Evolutionary conservation across 257 asterid genomes (phyloP).

Genomic region (Fraxinus anomala): DNA sequence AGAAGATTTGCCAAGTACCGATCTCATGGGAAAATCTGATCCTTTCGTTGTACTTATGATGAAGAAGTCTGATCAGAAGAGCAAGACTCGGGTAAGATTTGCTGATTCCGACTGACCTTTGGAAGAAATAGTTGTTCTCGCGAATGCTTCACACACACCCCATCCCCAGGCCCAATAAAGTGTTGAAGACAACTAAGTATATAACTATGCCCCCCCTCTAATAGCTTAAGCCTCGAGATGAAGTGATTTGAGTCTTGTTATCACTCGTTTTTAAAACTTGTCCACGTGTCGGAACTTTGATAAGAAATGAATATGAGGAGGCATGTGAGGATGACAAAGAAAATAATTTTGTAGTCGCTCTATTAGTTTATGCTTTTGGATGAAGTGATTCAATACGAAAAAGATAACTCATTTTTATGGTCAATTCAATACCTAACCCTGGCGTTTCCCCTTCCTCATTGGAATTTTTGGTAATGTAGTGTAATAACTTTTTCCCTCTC

Average conservation of each 20-base stretch:
- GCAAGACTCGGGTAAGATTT: no score
- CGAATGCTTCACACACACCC: not conserved
- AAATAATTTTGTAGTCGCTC: not conserved
- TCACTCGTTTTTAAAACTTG: not conserved
- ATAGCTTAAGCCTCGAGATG: not conserved
- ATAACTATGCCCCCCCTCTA: not conserved
- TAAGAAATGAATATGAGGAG: not conserved
- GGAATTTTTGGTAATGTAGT: not conserved
- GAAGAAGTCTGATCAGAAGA: conserved; percentile 21
- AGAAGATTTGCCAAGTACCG: conserved; percentile 80
- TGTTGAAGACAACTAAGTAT: not conserved
- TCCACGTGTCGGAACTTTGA: not conserved
- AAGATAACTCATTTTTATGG: not conserved
- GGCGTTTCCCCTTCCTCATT: not conserved
- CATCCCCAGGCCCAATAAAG: not conserved
- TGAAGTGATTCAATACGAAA: not conserved
- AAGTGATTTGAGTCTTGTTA: not conserved
- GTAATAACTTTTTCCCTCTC: not conserved
- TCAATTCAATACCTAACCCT: not conserved
- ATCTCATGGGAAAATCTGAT: conserved; percentile 86
- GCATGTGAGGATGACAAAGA: not conserved
- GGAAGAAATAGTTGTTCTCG: not conserved
- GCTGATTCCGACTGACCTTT: not conserved
- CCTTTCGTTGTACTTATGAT: conserved; percentile 77
- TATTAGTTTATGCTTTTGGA: not conserved